These are phyloP conservation scores for Atalantia buxifolia DNA, from an alignment of 345 rosid genomes.

Conservation along the genomic window DNA sequence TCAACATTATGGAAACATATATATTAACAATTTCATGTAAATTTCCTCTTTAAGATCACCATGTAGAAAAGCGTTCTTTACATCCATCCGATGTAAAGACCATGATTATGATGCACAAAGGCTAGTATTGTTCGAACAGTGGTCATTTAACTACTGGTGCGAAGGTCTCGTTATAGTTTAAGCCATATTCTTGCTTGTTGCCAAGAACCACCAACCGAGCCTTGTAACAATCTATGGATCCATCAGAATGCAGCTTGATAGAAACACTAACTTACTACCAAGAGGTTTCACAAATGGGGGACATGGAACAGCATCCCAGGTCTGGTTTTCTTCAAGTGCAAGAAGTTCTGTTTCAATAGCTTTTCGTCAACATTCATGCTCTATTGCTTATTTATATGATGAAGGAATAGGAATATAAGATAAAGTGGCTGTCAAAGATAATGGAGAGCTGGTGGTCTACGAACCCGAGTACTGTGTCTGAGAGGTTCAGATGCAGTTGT, in stretches of 20 bases:
- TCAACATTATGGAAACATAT: too few species aligned
- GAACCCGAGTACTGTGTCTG: neutral
- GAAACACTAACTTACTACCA: neutral
- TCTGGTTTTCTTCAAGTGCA: neutral
- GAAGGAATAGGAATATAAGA: conserved; percentile 1
- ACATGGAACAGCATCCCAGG: neutral
- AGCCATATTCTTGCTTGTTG: neutral
- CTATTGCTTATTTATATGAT: neutral
- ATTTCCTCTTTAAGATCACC: neutral
- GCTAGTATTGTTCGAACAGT: neutral
- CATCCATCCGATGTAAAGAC: neutral
- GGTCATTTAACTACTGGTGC: neutral
- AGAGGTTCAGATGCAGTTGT: neutral
- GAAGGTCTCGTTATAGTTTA: neutral
- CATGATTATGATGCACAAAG: neutral
- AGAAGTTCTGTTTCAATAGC: neutral
- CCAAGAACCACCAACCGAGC: neutral
- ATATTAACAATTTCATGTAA: too few species aligned
- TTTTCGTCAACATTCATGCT: neutral
- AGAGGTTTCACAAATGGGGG: neutral
- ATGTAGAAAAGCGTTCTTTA: neutral
- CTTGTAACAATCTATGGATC: neutral
- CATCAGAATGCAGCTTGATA: neutral
- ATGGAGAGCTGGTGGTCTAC: neutral
- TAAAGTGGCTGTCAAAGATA: neutral